Percentiles rank a stretch among this genome's conserved stretches.
These are phyloP conservation scores for Spatholobus suberectus DNA, from an alignment of 306 rosid genomes.

Conservation along the genomic window DNA sequence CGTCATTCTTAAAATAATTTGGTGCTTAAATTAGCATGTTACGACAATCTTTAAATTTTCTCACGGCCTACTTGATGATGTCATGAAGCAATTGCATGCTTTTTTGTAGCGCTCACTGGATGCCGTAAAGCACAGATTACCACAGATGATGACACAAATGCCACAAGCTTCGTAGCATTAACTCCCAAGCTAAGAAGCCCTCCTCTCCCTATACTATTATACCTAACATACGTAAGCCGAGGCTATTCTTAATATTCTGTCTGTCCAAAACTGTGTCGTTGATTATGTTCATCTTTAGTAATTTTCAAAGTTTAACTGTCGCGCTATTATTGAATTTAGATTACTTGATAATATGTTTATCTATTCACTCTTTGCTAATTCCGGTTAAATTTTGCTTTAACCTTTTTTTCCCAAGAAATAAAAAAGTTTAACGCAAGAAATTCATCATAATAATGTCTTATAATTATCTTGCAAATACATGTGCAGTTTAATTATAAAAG, in stretches of 20 bases:
- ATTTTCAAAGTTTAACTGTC: background rate
- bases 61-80: background rate
- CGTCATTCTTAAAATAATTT: background rate
- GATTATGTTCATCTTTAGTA: background rate
- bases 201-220: background rate
- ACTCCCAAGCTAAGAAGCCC: background rate
- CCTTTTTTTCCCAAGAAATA: background rate
- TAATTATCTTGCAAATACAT: background rate
- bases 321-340: background rate
- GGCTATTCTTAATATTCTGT: background rate
- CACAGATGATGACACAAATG: conserved; percentile 6
- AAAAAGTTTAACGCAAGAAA: background rate
- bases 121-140: conserved; percentile 32
- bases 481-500: background rate
- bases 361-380: too few species aligned
- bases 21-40: conserved; percentile 22
- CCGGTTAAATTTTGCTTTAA: too few species aligned
- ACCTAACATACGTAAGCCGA: background rate
- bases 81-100: conserved; percentile 24
- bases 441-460: background rate
- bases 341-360: background rate
- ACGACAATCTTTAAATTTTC: background rate
- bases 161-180: background rate
- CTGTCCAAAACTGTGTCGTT: background rate
- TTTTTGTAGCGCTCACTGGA: background rate